phyloP scores from a whole-genome alignment of 1,284 basidiomycete genomes.

The Xerocomus minutiporus region DNA sequence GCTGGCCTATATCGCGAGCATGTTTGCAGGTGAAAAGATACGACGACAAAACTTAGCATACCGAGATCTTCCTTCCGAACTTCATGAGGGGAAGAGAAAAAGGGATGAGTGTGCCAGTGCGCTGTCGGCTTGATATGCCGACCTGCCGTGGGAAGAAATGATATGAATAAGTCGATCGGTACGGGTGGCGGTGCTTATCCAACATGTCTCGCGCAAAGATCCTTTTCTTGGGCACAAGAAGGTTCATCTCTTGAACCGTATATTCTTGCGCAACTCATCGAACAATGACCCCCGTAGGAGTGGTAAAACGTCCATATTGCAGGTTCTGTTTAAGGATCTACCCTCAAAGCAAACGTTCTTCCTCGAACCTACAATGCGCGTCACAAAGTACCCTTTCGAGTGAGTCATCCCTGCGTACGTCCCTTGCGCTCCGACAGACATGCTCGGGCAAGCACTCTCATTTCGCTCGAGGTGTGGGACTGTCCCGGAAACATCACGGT shows the following conservation, averaged over 20 bases:
- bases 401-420: conserved; percentile 42
- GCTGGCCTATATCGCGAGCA: conserved; percentile 53
- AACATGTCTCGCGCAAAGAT: conserved; percentile 55
- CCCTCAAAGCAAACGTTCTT: conserved; percentile 87
- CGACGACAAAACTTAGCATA: conserved; percentile 35
- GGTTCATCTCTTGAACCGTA: conserved; percentile 41
- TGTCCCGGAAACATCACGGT: conserved; percentile 83
- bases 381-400: conserved; percentile 78
- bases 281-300: conserved; percentile 47
- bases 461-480: conserved; percentile 94
- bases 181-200: background rate
- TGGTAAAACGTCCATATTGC: conserved; percentile 90
- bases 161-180: background rate
- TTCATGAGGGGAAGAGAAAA: conserved; percentile 52
- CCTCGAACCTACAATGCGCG: conserved; percentile 80
- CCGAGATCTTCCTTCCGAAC: conserved; percentile 86
- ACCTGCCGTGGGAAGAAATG: background rate
- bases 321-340: conserved; percentile 86
- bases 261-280: background rate
- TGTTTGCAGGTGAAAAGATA: background rate
- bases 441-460: conserved; percentile 64
- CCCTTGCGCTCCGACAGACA: background rate
- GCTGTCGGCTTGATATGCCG: background rate
- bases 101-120: background rate
- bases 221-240: conserved; percentile 74